Evolutionary conservation across 176 grass and related monocot species (phyloP), one percentile per base, ranked within the genome.

Genomic region (Eragrostis nindensis): DNA sequence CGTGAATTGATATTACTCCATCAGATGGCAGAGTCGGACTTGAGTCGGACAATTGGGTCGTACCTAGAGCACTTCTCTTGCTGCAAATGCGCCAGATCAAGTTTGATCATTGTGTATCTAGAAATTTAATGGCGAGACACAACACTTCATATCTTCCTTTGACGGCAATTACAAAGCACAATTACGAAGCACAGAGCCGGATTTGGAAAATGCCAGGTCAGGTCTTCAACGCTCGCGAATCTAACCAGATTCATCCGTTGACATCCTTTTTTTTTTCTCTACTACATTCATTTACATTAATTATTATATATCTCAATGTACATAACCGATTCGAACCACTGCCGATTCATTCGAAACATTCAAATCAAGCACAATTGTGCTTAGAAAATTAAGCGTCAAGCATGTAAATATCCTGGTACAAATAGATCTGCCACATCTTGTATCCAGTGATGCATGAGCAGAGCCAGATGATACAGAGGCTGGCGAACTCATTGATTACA

Each of bases 281-380:
- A 64, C 25, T 36, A 1, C 22, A 82, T 45, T 54, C 57, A 24
- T 19, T 70, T 21, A 6, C n/a, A n/a, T n/a, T n/a, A n/a, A 71
- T 46, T 21, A 46, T 67, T 66, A 3, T 0, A 27, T 56, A 72
- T 56, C 66, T n/a, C n/a, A n/a, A n/a, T n/a, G n/a, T n/a, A n/a
- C n/a, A n/a, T n/a, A n/a, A n/a, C n/a, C n/a, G n/a, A 76, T 87
- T 44, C 27, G 75, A 75, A 30, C 39, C 26, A 25, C 3, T 26
- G 7, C 9, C 3, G 15, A 11, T 19, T 24, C 38, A 10, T 30
- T 10, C 14, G 1, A 25, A 48, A 46, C 9, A 17, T 36, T 0
- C 9, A 1, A 62, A 29, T 49, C 6, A 16, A 42, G 21, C 0
- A 0, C 0, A 3, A n/a, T 19, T 9, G n/a, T 55, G n/a, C 22